Percentiles rank a stretch among this genome's conserved stretches.
Evolutionary conservation across 768 basidiomycete species (phyloP).

Genomic region (Rhodotorula babjevae): DNA sequence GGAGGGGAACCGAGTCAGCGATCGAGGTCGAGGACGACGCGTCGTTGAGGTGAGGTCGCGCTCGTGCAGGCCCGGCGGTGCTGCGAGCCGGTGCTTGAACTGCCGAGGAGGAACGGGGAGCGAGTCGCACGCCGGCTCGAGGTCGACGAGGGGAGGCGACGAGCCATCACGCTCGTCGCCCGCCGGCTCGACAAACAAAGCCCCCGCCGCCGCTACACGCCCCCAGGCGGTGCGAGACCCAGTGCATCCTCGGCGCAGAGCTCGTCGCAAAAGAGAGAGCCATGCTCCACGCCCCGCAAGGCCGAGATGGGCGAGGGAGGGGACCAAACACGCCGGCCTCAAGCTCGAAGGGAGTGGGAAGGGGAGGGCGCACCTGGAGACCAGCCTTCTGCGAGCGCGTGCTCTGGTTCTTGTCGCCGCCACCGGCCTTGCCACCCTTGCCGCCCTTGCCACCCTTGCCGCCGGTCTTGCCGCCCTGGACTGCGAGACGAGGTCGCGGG

Average conservation of each 20-base stretch:
- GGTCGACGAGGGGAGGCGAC: neutral
- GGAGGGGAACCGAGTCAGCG: neutral
- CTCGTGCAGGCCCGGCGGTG: too few species aligned
- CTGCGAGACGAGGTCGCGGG: neutral
- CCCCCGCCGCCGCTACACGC: neutral
- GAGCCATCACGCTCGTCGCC: neutral
- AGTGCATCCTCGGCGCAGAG: neutral
- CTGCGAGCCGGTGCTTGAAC: too few species aligned
- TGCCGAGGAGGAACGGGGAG: too few species aligned
- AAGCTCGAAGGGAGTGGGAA: neutral
- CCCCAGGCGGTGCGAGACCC: neutral
- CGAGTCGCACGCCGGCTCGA: neutral
- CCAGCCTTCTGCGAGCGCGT: slow-evolving; percentile 74
- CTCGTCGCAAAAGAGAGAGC: too few species aligned
- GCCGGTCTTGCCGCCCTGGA: slow-evolving; percentile 36
- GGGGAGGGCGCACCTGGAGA: slow-evolving; percentile 61
- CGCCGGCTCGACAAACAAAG: neutral
- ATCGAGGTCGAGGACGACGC: too few species aligned
- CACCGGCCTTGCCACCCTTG: slow-evolving; percentile 47
- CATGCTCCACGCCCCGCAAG: neutral
- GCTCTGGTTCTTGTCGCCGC: slow-evolving; percentile 47
- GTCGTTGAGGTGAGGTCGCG: too few species aligned
- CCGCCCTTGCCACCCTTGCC: slow-evolving; percentile 48
- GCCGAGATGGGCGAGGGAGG: neutral
- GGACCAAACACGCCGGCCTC: neutral